These are phyloP conservation scores for Sanghuangporus baumii DNA, from an alignment of 1,284 basidiomycete species.

Conservation along the genomic window DNA sequence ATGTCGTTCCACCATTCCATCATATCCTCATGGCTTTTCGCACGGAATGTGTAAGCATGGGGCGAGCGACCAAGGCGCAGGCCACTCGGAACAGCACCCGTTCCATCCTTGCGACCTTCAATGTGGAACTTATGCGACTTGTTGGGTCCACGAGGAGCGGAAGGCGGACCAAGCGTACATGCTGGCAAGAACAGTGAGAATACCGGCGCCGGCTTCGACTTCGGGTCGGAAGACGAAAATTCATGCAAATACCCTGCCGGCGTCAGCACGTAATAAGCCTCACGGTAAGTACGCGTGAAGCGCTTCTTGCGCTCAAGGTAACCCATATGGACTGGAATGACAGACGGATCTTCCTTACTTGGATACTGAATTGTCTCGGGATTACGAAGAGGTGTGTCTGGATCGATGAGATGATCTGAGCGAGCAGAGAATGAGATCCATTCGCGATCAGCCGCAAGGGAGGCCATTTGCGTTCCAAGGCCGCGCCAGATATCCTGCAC, in stretches of 20 bases:
- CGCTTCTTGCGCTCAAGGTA: conserved; percentile 96
- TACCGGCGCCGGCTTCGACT: conserved; percentile 59
- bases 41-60: conserved; percentile 89
- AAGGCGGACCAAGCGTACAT: conserved; percentile 96
- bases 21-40: conserved; percentile 91
- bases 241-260: conserved; percentile 96
- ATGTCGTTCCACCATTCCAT: conserved; percentile 99
- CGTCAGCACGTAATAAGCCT: conserved; percentile 91
- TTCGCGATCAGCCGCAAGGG: conserved; percentile 87
- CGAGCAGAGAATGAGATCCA: conserved; percentile 97
- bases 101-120: conserved; percentile 85
- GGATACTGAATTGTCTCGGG: conserved; percentile 84
- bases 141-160: conserved; percentile 45
- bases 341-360: conserved; percentile 88
- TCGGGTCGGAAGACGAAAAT: conserved; percentile 78
- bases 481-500: conserved; percentile 80
- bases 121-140: conserved; percentile 97
- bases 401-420: conserved; percentile 94
- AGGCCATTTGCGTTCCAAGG: conserved; percentile 77
- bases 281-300: conserved; percentile 87
- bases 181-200: conserved; percentile 93
- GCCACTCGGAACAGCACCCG: conserved; percentile 46
- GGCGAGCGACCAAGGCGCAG: conserved; percentile 36
- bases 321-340: conserved; percentile 86
- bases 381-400: conserved; percentile 88